Evolutionary conservation across 2,329 filamentous ascomycete species (phyloP), one percentile per base, ranked within the genome.

Genomic region (Phaeosphaeria sp.): DNA sequence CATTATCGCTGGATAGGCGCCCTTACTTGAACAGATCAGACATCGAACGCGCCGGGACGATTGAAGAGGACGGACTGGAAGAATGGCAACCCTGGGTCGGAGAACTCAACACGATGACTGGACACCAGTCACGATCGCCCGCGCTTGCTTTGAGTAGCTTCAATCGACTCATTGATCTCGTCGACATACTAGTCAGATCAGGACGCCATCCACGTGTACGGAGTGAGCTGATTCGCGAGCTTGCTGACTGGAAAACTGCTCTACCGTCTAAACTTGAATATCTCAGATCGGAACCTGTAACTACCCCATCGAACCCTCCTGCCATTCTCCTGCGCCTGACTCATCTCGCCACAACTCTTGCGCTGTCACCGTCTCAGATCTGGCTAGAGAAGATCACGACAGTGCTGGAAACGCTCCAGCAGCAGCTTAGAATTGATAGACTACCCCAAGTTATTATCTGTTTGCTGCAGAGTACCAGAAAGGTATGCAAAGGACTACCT

Each of bases 1-100:
- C 84, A 13, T 71, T 84, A 20, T 78, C 83, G 3, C 75, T 87
- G 3, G 76, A 81, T 18, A 79, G 79, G 30, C 73, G 79, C 13
- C 79, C 84, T 2, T 83, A 84, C 67, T 77, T 89, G 2, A 76
- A 78, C 54, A 71, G 74, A 11, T 78, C 80, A 11, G 82, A 85
- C 52, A 67, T 85, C 30, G 73, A 78, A 20, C 72, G 74, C 33
- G 70, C 81, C 33, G 82, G 82, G 5, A 74, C 77, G 3, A 76
- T 90, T 3, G 81, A 85, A 33, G 87, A 90, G 71, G 87, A 90
- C 66, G 88, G 88, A 0, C 76, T 89, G 25, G 90, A 92, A 67
- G 89, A 91, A 77, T 91, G 89, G 89, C 86, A 90, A 62, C 86
- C 87, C 0, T 92, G 90, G 89, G 80, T 81, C 23, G 84, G 87